A percentile compares a stretch with the other conserved stretches of the same genome.
Evolutionary conservation across 345 rosid species (phyloP).

Genomic region (Hirschfeldia incana): DNA sequence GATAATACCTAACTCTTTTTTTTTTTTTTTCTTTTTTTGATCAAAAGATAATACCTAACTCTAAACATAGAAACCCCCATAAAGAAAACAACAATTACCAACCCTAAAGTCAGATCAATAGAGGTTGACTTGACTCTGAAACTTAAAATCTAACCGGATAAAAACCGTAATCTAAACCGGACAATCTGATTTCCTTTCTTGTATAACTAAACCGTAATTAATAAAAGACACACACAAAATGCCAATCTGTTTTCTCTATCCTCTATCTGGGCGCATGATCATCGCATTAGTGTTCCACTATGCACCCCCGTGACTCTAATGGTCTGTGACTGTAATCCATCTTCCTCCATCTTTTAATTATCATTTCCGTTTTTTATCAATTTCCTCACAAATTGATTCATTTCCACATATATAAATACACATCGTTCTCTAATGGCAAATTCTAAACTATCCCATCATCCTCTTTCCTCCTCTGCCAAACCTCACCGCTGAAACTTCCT

Average conservation of each 20-base stretch:
- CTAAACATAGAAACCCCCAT: not conserved
- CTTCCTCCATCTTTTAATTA: not conserved
- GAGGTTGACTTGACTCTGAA: not conserved
- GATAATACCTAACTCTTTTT: not conserved
- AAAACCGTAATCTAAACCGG: conserved; percentile 28
- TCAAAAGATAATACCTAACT: not conserved
- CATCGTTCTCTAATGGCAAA: too few species aligned
- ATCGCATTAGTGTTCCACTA: conserved; percentile 36
- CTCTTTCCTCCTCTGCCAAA: too few species aligned
- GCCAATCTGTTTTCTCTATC: not conserved
- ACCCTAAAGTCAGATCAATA: not conserved
- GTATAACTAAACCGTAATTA: not conserved
- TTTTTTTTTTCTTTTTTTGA: too few species aligned
- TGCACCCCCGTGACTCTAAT: conserved; percentile 39
- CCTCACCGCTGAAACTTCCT: too few species aligned
- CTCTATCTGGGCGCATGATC: conserved; percentile 36
- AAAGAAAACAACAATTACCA: not conserved
- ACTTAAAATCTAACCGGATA: not conserved
- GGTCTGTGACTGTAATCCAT: conserved; percentile 37
- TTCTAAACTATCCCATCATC: not conserved
- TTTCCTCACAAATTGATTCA: not conserved
- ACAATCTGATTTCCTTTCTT: not conserved
- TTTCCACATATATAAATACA: conserved; percentile 11
- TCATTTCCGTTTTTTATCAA: too few species aligned
- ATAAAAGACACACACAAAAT: not conserved